These are phyloP conservation scores for Laguncularia racemosa DNA, from an alignment of 345 rosid species.

Conservation along the genomic window DNA sequence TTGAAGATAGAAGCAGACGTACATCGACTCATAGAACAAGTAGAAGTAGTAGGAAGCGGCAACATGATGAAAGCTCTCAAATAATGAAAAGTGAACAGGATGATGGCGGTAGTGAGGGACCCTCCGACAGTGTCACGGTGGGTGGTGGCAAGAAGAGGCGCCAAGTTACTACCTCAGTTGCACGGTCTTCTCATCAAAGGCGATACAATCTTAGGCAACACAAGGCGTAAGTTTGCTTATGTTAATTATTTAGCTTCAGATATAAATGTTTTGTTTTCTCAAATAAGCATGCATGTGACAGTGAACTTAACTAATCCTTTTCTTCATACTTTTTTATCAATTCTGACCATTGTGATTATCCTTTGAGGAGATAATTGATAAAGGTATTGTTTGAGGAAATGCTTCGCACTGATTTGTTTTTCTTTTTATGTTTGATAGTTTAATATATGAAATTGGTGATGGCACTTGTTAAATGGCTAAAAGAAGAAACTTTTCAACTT, in stretches of 20 bases:
- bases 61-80: slow-evolving; percentile 29
- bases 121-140: slow-evolving; percentile 49
- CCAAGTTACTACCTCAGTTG: slow-evolving; percentile 29
- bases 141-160: slow-evolving; percentile 62
- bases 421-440: background rate
- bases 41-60: slow-evolving; percentile 47
- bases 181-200: slow-evolving; percentile 43
- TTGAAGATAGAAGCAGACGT: slow-evolving; percentile 22
- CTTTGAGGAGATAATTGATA: too few species aligned
- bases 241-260: too few species aligned
- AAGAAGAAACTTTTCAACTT: too few species aligned
- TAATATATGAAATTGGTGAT: too few species aligned
- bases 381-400: too few species aligned
- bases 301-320: too few species aligned
- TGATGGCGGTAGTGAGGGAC: slow-evolving; percentile 59
- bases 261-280: too few species aligned
- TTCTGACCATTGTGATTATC: too few species aligned
- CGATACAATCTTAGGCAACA: slow-evolving; percentile 79
- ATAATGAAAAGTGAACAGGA: slow-evolving; percentile 39
- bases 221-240: slow-evolving; percentile 43
- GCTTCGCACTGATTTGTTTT: background rate
- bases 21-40: background rate
- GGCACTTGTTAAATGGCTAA: too few species aligned
- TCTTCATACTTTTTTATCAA: too few species aligned
- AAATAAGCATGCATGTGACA: too few species aligned